Evolutionary conservation across 164 flowering plant species (phyloP).

Genomic region (Tinospora cordifolia): DNA sequence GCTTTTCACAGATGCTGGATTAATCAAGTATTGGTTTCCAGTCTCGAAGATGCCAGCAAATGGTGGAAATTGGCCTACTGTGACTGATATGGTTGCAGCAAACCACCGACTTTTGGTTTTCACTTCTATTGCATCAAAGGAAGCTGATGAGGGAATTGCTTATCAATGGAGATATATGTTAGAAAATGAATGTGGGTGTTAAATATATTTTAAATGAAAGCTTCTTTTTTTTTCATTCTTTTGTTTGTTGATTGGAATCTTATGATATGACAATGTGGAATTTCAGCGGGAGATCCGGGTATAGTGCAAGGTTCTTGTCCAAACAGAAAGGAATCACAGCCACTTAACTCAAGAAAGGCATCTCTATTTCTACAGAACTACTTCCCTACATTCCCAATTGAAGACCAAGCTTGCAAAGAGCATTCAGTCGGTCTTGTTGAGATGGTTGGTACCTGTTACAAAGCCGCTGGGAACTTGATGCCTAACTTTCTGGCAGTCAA

Average conservation of each 20-base stretch:
- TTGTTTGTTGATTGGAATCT: slow-evolving; percentile 26
- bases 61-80: slow-evolving; percentile 94
- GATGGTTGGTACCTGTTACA: slow-evolving; percentile 73
- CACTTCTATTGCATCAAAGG: slow-evolving; percentile 83
- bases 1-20: slow-evolving; percentile 68
- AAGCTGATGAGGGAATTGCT: slow-evolving; percentile 84
- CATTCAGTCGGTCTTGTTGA: slow-evolving; percentile 68
- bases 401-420: slow-evolving; percentile 75
- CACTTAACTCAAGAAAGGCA: slow-evolving; percentile 53
- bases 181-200: slow-evolving; percentile 79
- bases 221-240: no score
- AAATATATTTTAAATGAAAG: neutral
- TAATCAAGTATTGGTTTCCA: slow-evolving; percentile 85
- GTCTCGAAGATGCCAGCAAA: slow-evolving; percentile 80
- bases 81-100: slow-evolving; percentile 64
- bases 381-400: slow-evolving; percentile 74
- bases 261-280: neutral
- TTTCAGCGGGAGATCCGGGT: slow-evolving; percentile 97
- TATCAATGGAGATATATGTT: slow-evolving; percentile 93
- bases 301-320: slow-evolving; percentile 67
- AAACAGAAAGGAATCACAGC: slow-evolving; percentile 78
- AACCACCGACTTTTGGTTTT: slow-evolving; percentile 85
- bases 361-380: slow-evolving; percentile 81
- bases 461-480: slow-evolving; percentile 70
- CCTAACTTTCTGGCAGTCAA: slow-evolving; percentile 93